Base-by-base conservation (phyloP, 2,329 filamentous ascomycete genomes). In the Colletotrichum lindemuthianum region DNA sequence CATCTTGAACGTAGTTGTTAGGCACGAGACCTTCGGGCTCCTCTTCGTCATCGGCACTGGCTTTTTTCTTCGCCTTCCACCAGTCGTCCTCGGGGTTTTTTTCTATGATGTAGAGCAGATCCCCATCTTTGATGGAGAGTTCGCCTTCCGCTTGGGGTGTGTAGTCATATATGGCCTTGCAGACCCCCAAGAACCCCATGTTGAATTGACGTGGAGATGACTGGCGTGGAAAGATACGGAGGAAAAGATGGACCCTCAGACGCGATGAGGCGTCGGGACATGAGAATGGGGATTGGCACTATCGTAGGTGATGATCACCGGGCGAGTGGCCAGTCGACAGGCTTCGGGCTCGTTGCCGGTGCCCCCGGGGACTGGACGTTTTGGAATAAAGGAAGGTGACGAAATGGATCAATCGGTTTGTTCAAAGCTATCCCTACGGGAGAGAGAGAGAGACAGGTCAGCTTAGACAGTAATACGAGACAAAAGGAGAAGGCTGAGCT, bases 1-100 rank as follows among this genome's bases (percentile, higher is more conserved):
- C 93, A 89, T 96, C 89, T 82, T 97, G 91, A 60, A 99, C 86
- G 76, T 99, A 99, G 77, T 97, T 99, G 75, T 92, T 94, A 12
- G 96, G 96, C 65, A 99, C 90, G 74, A 97, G 80, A 65, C 94
- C 94, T 71, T 93, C 88, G 3, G 94, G 94, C 78, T 97, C 94
- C 47, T 97, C 94, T 45, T 97, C 93, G 47, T 97, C 93, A 41
- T 94, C 92, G 33, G 82, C 85, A 37, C 86, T 87, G 68, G 93
- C 93, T 81, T 90, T 92, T 84, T 96, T 97, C 84, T 97, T 97
- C 51, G 92, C 93, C 77, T 90, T 96, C 96, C 96, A 98, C 96
- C 96, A 98, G 75, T 93, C 79, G 89, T 88, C 86, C 39, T 92
- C 89, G 54, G 80, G 76, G 68, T 88, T 91, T 81, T 96, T 96